Evolutionary conservation across 768 basidiomycete genomes (phyloP), one percentile per base, ranked within the genome.

Genomic region (Fistulinella prunicolor): DNA sequence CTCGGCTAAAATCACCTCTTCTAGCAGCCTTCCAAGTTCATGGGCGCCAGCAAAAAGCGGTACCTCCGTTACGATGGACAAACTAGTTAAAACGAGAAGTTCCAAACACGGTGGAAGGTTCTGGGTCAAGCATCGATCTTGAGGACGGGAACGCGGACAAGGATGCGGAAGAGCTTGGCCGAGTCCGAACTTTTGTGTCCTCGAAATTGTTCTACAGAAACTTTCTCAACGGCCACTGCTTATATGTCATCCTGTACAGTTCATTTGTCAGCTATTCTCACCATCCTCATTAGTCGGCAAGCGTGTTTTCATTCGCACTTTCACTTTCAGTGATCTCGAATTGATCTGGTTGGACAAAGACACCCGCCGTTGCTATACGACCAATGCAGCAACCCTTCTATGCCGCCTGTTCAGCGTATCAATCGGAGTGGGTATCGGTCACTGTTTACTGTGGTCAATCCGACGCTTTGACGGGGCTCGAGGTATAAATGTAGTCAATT

Each of bases 91-190:
- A 74, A 56, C 72, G 68, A 77, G 66, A 62, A 60, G 57, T 60
- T 51, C 57, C 57, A 51, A 51, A 66, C 55, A 62, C 53, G 59
- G 55, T 56, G 59, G 59, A 66, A 60, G 55, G 67, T 39, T 70
- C 70, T 57, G 64, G 58, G 55, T 64, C 71, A 47, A 68, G 3
- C 67, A 49, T 81, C 61, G 53, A 32, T 89, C 78, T 89, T 76
- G 86, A 78, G 81, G 85, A 89, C 87, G 86, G 87, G 87, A 89
- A 92, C 89, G 89, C 89, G 89, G 85, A 80, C 88, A 80, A 82
- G 87, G 82, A 89, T 80, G 79, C 82, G 85, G 83, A 79, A 77
- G 70, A 78, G 80, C 81, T 85, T 75, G 66, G 71, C 85, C 88
- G 65, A 77, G 89, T 80, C 86, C 89, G 89, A 92, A 91, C 89